These are phyloP conservation scores for Starmerella scarabaei DNA, from an alignment of 805 yeast genomes.

Conservation along the genomic window DNA sequence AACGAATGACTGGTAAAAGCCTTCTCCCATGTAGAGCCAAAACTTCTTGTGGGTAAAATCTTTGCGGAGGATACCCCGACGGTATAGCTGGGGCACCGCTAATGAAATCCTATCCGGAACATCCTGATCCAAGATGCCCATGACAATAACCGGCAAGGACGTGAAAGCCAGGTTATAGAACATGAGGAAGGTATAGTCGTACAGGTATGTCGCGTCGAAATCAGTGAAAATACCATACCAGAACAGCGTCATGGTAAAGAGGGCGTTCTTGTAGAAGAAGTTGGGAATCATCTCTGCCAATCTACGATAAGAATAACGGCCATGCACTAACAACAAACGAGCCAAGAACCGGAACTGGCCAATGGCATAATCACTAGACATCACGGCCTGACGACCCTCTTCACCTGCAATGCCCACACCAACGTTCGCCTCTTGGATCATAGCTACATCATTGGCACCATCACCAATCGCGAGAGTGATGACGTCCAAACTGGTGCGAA, in stretches of 20 bases:
- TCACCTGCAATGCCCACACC: constrained; percentile 83
- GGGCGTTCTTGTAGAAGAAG: constrained; percentile 64
- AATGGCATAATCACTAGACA: constrained; percentile 73
- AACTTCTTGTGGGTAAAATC: constrained; percentile 54
- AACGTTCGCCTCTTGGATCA: constrained; percentile 76
- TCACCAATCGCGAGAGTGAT: constrained; percentile 77
- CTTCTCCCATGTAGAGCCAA: constrained; percentile 53
- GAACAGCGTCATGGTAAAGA: constrained; percentile 59
- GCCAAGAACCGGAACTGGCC: constrained; percentile 64
- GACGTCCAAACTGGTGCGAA: constrained; percentile 49
- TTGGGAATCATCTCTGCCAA: constrained; percentile 68
- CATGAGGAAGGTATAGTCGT: constrained; percentile 66
- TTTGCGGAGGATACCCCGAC: constrained; percentile 48
- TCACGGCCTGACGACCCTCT: constrained; percentile 77
- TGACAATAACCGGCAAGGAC: constrained; percentile 59
- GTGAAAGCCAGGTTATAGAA: constrained; percentile 72
- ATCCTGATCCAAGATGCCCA: constrained; percentile 68
- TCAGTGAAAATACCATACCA: constrained; percentile 61
- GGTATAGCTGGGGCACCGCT: constrained; percentile 57
- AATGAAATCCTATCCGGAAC: constrained; percentile 52
- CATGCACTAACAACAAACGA: constrained; percentile 58
- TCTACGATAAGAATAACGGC: constrained; percentile 71
- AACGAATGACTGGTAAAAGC: constrained; percentile 58
- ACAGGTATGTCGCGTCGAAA: constrained; percentile 65
- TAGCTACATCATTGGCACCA: constrained; percentile 78